These are phyloP conservation scores for Cladosporium cucumerinum DNA, from an alignment of 2,329 filamentous ascomycete genomes.

Conservation along the genomic window DNA sequence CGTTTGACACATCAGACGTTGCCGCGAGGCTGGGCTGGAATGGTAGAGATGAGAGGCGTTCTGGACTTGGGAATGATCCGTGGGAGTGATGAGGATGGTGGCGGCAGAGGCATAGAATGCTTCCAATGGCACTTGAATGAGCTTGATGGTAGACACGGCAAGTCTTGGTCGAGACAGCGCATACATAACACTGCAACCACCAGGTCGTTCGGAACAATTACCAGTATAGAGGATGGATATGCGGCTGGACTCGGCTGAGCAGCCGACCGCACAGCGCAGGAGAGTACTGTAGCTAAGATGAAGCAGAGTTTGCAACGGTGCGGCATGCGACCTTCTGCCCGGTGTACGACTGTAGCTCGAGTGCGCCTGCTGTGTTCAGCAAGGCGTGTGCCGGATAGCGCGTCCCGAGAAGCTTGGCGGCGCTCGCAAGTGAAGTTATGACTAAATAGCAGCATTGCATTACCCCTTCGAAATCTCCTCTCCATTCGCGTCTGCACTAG, in stretches of 20 bases:
- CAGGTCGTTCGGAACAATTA: background rate
- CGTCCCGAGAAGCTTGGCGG: background rate
- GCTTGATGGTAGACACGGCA: background rate
- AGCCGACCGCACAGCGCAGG: background rate
- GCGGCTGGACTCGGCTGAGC: conserved; percentile 15
- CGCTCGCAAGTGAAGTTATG: background rate
- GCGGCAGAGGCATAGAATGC: background rate
- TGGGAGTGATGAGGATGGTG: background rate
- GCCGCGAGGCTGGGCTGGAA: conserved; percentile 11
- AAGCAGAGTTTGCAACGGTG: conserved; percentile 6
- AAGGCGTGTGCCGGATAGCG: conserved; percentile 2
- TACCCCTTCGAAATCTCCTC: conserved; percentile 3
- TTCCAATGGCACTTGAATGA: background rate
- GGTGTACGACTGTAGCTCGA: conserved; percentile 3
- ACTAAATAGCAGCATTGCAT: conserved; percentile 8
- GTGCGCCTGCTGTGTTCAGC: conserved; percentile 1
- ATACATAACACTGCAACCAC: background rate
- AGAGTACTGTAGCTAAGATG: background rate
- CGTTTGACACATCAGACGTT: conserved; percentile 14
- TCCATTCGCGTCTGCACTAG: background rate
- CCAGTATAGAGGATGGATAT: background rate
- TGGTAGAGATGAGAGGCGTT: conserved; percentile 1
- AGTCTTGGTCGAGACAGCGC: background rate
- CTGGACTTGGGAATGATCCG: background rate
- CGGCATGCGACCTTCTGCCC: conserved; percentile 1